Conservation (phyloP, 371 early-diverging fungal species). For the Rhizopus sp. region DNA sequence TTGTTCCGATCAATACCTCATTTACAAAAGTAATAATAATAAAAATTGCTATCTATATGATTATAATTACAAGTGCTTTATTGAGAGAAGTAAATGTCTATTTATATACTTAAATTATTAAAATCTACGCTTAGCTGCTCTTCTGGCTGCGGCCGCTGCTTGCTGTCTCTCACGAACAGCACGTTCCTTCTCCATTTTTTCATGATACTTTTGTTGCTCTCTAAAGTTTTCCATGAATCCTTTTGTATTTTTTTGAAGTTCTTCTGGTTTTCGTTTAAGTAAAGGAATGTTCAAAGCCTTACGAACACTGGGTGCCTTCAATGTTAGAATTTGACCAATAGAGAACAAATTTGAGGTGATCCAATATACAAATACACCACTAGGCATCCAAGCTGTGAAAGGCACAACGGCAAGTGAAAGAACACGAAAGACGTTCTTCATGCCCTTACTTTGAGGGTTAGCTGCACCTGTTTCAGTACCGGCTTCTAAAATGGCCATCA, state of each 20-base stretch:
- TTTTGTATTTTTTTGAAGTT: constrained; percentile 48
- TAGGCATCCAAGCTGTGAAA: constrained; percentile 75
- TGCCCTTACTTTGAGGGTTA: constrained; percentile 45
- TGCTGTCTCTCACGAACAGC: constrained; percentile 53
- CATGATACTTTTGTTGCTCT: constrained; percentile 41
- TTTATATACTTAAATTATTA: constrained; percentile 19
- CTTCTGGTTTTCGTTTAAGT: constrained; percentile 48
- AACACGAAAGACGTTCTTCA: constrained; percentile 74
- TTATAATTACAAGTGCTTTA: no score
- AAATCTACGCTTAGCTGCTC: constrained; percentile 53
- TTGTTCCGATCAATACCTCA: no score
- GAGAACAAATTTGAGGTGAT: constrained; percentile 76
- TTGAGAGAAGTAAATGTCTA: neutral
- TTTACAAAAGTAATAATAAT: no score
- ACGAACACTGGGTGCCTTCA: constrained; percentile 65
- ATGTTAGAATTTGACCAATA: constrained; percentile 65
- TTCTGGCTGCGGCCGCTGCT: constrained; percentile 49
- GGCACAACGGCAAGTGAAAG: constrained; percentile 65
- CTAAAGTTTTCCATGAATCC: constrained; percentile 52
- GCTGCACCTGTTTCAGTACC: constrained; percentile 60
- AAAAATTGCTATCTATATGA: no score
- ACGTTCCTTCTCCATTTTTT: constrained; percentile 47
- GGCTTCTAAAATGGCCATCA: constrained; percentile 80
- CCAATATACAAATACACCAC: constrained; percentile 88
- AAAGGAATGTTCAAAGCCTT: constrained; percentile 57